A percentile compares a stretch with the other conserved stretches of the same genome.
phyloP scores from a whole-genome alignment of 2,329 filamentous ascomycete species.

The Aureobasidium zeae region DNA sequence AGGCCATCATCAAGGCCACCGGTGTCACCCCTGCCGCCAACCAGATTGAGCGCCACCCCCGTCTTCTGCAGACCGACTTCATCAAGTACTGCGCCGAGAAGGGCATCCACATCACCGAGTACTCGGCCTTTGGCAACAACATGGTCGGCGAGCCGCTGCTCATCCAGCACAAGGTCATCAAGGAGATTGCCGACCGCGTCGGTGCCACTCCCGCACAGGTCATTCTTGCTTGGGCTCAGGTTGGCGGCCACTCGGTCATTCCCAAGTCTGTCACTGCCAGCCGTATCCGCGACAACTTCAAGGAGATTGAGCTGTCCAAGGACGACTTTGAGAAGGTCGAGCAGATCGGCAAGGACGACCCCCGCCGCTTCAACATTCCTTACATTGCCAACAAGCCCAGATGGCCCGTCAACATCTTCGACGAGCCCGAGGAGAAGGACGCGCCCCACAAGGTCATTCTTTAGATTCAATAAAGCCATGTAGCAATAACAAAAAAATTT shows the following conservation, averaged over 20 bases:
- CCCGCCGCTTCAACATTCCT: constrained; percentile 59
- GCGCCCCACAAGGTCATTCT: constrained; percentile 12
- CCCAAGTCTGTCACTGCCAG: constrained; percentile 70
- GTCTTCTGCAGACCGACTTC: constrained; percentile 47
- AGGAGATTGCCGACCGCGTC: constrained; percentile 46
- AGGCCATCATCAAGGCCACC: constrained; percentile 59
- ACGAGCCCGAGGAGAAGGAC: constrained; percentile 7
- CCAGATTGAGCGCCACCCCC: constrained; percentile 71
- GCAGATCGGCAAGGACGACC: constrained; percentile 49
- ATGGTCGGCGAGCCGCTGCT: constrained; percentile 36
- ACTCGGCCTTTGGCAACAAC: constrained; percentile 65
- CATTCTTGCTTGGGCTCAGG: constrained; percentile 68
- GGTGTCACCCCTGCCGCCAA: constrained; percentile 62
- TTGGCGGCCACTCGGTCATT: constrained; percentile 73
- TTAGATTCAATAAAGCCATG: background rate
- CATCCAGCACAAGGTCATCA: constrained; percentile 56
- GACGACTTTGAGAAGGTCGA: constrained; percentile 63
- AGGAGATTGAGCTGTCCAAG: constrained; percentile 59
- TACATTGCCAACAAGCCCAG: too few species aligned
- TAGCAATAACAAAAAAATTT: background rate
- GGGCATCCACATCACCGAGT: constrained; percentile 65
- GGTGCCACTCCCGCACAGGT: constrained; percentile 65
- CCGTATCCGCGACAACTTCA: constrained; percentile 66
- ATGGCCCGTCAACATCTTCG: constrained; percentile 13
- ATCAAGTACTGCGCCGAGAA: constrained; percentile 60